Conservation (phyloP, 2,329 filamentous ascomycete genomes). For the Claviceps sp. region DNA sequence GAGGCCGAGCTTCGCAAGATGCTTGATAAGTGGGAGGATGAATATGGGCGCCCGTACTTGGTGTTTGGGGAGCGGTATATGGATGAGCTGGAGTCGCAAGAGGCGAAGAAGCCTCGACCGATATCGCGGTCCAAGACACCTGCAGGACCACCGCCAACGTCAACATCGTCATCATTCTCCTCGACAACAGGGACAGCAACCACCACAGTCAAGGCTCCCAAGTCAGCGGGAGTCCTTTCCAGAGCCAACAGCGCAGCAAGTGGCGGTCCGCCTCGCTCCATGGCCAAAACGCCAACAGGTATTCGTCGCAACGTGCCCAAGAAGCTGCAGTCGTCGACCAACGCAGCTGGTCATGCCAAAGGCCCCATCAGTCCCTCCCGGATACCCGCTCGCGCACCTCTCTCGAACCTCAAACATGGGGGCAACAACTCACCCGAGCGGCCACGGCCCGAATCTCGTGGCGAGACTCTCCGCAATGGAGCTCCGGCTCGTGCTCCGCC, state of each 20-base stretch:
- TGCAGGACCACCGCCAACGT: slow-evolving; percentile 36
- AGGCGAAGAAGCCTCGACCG: slow-evolving; percentile 41
- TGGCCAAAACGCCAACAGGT: slow-evolving; percentile 44
- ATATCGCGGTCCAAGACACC: slow-evolving; percentile 57
- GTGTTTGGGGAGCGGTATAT: slow-evolving; percentile 88
- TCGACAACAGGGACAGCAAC: background rate
- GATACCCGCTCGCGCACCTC: slow-evolving; percentile 55
- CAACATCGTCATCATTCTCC: background rate
- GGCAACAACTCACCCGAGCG: slow-evolving; percentile 69
- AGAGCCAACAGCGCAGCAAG: slow-evolving; percentile 16
- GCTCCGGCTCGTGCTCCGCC: slow-evolving; percentile 57
- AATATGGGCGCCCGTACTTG: slow-evolving; percentile 84
- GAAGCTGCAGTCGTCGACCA: slow-evolving; percentile 13
- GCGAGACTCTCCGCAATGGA: slow-evolving; percentile 36
- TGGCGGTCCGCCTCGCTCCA: slow-evolving; percentile 23
- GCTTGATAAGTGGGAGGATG: slow-evolving; percentile 83
- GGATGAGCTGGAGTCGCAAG: slow-evolving; percentile 60
- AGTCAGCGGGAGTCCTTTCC: slow-evolving; percentile 14
- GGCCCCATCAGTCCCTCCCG: slow-evolving; percentile 29
- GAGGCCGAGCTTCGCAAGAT: slow-evolving; percentile 67
- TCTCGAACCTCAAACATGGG: slow-evolving; percentile 55
- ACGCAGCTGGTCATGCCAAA: slow-evolving; percentile 6
- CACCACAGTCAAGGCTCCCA: slow-evolving; percentile 18
- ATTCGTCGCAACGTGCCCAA: slow-evolving; percentile 15
- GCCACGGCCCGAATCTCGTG: slow-evolving; percentile 28